Evolutionary conservation across 2,329 filamentous ascomycete genomes (phyloP).

Genomic region (Fusarium sp.): DNA sequence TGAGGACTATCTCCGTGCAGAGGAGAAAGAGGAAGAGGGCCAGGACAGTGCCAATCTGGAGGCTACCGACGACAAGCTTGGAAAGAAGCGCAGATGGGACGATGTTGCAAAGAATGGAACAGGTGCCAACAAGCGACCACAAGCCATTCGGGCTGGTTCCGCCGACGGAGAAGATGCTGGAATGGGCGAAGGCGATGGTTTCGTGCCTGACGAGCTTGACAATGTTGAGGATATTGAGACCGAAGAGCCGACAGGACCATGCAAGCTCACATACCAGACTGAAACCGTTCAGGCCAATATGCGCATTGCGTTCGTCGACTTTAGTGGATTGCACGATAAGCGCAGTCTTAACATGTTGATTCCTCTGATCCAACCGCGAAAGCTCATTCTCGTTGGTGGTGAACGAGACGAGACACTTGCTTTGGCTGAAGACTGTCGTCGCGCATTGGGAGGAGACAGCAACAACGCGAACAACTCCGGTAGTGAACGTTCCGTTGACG

Average conservation of each 20-base stretch:
- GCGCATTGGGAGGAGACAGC: conserved; percentile 63
- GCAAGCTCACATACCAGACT: conserved; percentile 78
- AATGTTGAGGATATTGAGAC: conserved; percentile 70
- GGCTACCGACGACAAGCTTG: conserved; percentile 75
- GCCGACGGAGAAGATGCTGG: conserved; percentile 64
- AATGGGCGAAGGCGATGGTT: conserved; percentile 53
- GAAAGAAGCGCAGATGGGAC: conserved; percentile 96
- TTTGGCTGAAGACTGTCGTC: conserved; percentile 85
- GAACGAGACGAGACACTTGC: conserved; percentile 82
- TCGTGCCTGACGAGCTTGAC: conserved; percentile 69
- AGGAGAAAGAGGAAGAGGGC: conserved; percentile 86
- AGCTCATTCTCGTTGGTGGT: conserved; percentile 92
- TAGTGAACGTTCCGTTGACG: conserved; percentile 71
- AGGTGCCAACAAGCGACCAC: conserved; percentile 73
- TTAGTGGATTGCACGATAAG: conserved; percentile 92
- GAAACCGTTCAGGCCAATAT: conserved; percentile 78
- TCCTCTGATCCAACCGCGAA: conserved; percentile 92
- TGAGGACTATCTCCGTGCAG: conserved; percentile 92
- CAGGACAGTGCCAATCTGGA: conserved; percentile 63
- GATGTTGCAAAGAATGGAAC: conserved; percentile 64
- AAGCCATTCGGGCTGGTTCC: conserved; percentile 59
- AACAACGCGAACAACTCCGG: conserved; percentile 49
- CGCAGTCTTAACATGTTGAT: conserved; percentile 95
- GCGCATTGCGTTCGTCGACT: conserved; percentile 90
- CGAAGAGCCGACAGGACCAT: conserved; percentile 74